Evolutionary conservation across 2,329 filamentous ascomycete genomes (phyloP).

Genomic region (Aurifilum marmelostoma): DNA sequence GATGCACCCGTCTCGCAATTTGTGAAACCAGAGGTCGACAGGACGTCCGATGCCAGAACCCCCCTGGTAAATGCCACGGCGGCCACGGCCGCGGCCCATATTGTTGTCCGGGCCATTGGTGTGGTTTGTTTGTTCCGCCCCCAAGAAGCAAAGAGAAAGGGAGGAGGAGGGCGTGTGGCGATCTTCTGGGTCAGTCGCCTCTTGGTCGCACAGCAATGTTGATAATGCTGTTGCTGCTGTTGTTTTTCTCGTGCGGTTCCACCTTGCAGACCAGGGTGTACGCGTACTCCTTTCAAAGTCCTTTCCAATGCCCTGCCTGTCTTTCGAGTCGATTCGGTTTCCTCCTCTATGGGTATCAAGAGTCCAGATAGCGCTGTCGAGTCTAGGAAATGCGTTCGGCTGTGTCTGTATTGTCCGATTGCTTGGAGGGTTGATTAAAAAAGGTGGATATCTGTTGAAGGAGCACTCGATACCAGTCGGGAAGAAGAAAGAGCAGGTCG

Average conservation of each 20-base stretch:
- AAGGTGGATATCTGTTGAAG: conserved; percentile 28
- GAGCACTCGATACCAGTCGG: conserved; percentile 30
- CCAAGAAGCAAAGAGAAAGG: not conserved
- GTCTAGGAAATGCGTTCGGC: conserved; percentile 22
- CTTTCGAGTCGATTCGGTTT: conserved; percentile 19
- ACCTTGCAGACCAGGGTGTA: conserved; percentile 7
- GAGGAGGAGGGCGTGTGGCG: not conserved
- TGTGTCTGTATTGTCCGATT: conserved; percentile 14
- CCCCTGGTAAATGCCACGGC: conserved; percentile 45
- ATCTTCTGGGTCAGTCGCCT: conserved; percentile 6
- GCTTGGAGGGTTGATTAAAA: conserved; percentile 27
- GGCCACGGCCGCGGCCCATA: conserved; percentile 36
- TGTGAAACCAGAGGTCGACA: conserved; percentile 80
- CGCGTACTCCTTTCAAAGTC: conserved; percentile 24
- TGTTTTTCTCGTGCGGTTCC: conserved; percentile 3
- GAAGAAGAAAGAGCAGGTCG: conserved; percentile 29
- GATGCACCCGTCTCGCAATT: conserved; percentile 65
- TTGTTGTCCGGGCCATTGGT: conserved; percentile 35
- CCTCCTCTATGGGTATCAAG: conserved; percentile 30
- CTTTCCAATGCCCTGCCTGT: conserved; percentile 17
- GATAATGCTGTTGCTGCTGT: conserved; percentile 6
- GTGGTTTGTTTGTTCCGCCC: conserved; percentile 2
- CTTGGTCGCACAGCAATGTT: conserved; percentile 4
- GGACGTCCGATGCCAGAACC: conserved; percentile 68
- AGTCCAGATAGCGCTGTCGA: conserved; percentile 20